Evolutionary conservation across 805 yeast species (phyloP).

Genomic region (Nakazawaea sp.): DNA sequence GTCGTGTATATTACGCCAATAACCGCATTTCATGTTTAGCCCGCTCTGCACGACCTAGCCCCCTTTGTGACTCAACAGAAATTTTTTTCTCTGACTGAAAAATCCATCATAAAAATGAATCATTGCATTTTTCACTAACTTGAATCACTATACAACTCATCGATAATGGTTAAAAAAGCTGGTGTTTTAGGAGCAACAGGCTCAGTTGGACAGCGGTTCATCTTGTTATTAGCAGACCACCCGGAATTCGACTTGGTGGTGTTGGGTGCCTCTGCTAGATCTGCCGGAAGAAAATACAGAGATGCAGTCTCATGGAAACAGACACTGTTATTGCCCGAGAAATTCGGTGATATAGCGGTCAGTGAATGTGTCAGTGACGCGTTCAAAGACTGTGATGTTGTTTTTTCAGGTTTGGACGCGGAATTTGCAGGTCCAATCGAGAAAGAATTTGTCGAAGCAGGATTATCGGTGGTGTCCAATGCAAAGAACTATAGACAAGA

Average conservation of each 20-base stretch:
- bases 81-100: too few relatives aligned
- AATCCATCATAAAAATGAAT: too few relatives aligned
- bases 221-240: constrained; percentile 73
- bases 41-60: too few relatives aligned
- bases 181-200: constrained; percentile 99
- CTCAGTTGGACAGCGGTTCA: constrained; percentile 94
- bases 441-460: constrained; percentile 72
- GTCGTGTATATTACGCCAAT: neutral
- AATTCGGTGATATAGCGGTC: constrained; percentile 57
- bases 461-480: constrained; percentile 82
- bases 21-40: too few relatives aligned
- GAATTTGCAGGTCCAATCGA: constrained; percentile 93
- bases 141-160: too few relatives aligned
- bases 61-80: too few relatives aligned
- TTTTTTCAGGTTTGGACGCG: constrained; percentile 90
- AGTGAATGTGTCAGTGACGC: constrained; percentile 69
- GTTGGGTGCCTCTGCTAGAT: constrained; percentile 88
- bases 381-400: constrained; percentile 87
- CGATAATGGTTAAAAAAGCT: constrained; percentile 41
- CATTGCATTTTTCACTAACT: too few relatives aligned
- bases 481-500: constrained; percentile 95
- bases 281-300: constrained; percentile 82
- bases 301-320: constrained; percentile 96
- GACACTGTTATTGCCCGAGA: constrained; percentile 70
- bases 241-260: constrained; percentile 84